Evolutionary conservation across 2,329 filamentous ascomycete genomes (phyloP).

Genomic region (Botryotinia calthae): DNA sequence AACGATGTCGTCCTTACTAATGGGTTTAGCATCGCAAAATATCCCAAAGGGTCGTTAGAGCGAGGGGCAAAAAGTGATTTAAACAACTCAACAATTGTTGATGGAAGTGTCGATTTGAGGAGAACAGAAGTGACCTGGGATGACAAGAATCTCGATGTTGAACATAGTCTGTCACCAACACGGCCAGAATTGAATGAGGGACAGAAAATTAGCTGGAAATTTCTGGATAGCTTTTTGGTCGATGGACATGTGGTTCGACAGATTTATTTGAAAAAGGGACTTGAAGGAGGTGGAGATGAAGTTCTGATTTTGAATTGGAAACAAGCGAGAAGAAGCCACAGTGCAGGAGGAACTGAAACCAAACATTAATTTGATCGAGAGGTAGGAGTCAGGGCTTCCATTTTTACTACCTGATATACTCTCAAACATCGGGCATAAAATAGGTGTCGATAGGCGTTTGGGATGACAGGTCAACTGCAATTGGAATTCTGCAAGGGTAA

Average conservation of each 20-base stretch:
- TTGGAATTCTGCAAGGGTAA: background rate
- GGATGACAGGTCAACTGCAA: background rate
- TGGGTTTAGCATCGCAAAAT: conserved; percentile 46
- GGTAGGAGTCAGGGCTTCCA: background rate
- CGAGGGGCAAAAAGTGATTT: background rate
- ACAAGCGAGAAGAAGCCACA: background rate
- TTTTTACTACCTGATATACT: background rate
- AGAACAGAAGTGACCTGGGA: conserved; percentile 44
- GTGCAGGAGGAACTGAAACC: background rate
- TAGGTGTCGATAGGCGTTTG: background rate
- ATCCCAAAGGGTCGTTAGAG: conserved; percentile 28
- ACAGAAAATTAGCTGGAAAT: conserved; percentile 56
- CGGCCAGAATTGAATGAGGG: conserved; percentile 51
- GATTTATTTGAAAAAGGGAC: conserved; percentile 30
- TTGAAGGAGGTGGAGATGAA: conserved; percentile 27
- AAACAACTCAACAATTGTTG: background rate
- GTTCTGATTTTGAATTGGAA: conserved; percentile 35
- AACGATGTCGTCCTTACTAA: conserved; percentile 46
- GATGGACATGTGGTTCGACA: conserved; percentile 35
- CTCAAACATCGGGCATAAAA: background rate
- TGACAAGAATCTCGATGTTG: conserved; percentile 45
- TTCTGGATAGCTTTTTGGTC: conserved; percentile 46
- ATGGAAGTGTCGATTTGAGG: conserved; percentile 32
- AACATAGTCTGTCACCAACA: conserved; percentile 51
- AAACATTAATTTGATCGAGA: background rate